Evolutionary conservation across 352 stramenopile genomes (phyloP).

Genomic region (Phytophthora pisi): DNA sequence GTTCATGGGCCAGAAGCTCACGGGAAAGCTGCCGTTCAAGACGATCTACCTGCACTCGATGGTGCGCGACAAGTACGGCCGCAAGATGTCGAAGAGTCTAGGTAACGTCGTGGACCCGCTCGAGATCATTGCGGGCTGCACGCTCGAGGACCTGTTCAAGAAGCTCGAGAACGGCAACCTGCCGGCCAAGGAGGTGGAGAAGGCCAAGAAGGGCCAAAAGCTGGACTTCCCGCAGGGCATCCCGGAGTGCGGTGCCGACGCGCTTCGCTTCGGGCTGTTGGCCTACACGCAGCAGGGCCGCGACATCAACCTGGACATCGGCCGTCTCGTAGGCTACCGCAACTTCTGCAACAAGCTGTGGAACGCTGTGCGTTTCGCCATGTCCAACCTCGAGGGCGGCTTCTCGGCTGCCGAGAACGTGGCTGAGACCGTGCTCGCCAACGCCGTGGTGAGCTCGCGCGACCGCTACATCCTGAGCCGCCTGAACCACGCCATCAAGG

Average conservation of each 20-base stretch:
- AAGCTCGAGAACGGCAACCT: slow-evolving; percentile 98
- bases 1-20: slow-evolving; percentile 97
- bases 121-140: slow-evolving; percentile 97
- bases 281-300: slow-evolving; percentile 94
- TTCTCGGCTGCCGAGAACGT: slow-evolving; percentile 63
- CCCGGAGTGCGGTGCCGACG: slow-evolving; percentile 98
- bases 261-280: slow-evolving; percentile 98
- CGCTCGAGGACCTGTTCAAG: slow-evolving; percentile 93
- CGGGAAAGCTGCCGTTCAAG: slow-evolving; percentile 96
- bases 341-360: slow-evolving; percentile 99
- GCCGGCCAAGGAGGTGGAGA: slow-evolving; percentile 96
- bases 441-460: slow-evolving; percentile 65
- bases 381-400: slow-evolving; percentile 94
- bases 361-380: slow-evolving; percentile 98
- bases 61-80: slow-evolving; percentile 97
- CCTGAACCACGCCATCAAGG: slow-evolving; percentile 74
- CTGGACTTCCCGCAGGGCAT: slow-evolving; percentile 99
- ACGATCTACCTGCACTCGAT: slow-evolving; percentile 98
- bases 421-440: slow-evolving; percentile 64
- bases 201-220: slow-evolving; percentile 97
- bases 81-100: slow-evolving; percentile 99
- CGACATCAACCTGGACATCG: slow-evolving; percentile 99
- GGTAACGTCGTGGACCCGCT: slow-evolving; percentile 99
- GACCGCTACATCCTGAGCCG: slow-evolving; percentile 89
- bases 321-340: slow-evolving; percentile 98